These are phyloP conservation scores for Endothia cerciana DNA, from an alignment of 2,329 filamentous ascomycete species.

Conservation along the genomic window DNA sequence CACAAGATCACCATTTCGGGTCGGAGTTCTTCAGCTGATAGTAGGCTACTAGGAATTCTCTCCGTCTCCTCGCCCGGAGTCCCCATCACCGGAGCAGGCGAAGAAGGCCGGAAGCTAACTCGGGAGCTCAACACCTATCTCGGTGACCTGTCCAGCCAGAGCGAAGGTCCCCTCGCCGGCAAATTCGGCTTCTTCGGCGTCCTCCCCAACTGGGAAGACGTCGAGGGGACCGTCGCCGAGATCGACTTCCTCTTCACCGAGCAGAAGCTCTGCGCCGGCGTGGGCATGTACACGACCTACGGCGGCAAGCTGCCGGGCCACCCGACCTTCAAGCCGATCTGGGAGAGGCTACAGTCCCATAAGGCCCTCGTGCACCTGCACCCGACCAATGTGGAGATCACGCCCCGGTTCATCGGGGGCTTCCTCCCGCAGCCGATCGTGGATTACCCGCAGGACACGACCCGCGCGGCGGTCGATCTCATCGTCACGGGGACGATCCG, in stretches of 20 bases:
- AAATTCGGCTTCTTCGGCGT: constrained; percentile 35
- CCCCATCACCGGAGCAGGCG: constrained; percentile 25
- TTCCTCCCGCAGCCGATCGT: constrained; percentile 36
- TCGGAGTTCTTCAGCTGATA: not conserved
- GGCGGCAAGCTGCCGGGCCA: constrained; percentile 33
- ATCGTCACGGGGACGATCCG: constrained; percentile 39
- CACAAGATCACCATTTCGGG: not conserved
- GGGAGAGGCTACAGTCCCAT: constrained; percentile 33
- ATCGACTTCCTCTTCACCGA: constrained; percentile 34
- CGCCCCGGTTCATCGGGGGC: constrained; percentile 25
- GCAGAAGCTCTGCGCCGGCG: constrained; percentile 33
- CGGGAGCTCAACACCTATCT: constrained; percentile 27
- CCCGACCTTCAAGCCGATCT: constrained; percentile 35
- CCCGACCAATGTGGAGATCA: constrained; percentile 29
- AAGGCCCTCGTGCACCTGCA: constrained; percentile 36
- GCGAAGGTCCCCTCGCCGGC: constrained; percentile 10
- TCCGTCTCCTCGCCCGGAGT: constrained; percentile 27
- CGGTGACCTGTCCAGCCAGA: constrained; percentile 18
- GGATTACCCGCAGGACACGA: constrained; percentile 48
- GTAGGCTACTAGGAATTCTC: constrained; percentile 38
- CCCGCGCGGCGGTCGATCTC: constrained; percentile 46
- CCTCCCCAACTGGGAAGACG: constrained; percentile 34
- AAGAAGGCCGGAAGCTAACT: constrained; percentile 23
- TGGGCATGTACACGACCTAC: constrained; percentile 34
- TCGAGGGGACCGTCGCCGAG: constrained; percentile 34